Percentiles rank a stretch among this genome's conserved stretches.
Evolutionary conservation across 83 land plant species (phyloP).

Genomic region (Diphasiastrum complanatum): DNA sequence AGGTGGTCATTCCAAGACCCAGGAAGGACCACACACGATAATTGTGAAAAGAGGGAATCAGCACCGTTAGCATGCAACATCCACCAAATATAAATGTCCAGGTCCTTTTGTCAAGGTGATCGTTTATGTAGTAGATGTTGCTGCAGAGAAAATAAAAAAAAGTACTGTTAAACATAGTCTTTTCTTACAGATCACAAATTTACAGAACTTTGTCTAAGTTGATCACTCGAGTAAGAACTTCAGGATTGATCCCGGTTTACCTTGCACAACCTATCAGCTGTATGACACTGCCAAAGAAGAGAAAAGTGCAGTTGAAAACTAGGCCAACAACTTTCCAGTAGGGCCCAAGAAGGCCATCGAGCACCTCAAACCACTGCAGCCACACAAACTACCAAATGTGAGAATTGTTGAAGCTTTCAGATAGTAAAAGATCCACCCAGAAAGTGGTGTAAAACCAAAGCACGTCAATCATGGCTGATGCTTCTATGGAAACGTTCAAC

Average conservation of each 20-base stretch:
- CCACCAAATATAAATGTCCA: background rate
- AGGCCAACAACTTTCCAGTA: conserved; percentile 1
- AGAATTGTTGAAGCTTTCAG: no score
- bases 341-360: background rate
- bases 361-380: conserved; percentile 4
- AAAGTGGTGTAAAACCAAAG: background rate
- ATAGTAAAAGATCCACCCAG: no score
- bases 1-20: background rate
- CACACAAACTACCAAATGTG: background rate
- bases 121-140: conserved; percentile 1
- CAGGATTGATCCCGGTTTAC: no score
- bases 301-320: background rate
- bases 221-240: no score
- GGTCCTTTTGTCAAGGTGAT: background rate
- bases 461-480: no score
- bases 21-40: no score
- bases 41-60: background rate
- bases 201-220: no score
- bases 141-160: no score
- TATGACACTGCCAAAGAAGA: no score
- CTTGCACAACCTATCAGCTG: conserved; percentile 1
- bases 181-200: no score
- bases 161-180: no score
- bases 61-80: background rate
- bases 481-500: no score